Evolutionary conservation across 208 protist species (phyloP).

Genomic region (Leishmania gerbilli): DNA sequence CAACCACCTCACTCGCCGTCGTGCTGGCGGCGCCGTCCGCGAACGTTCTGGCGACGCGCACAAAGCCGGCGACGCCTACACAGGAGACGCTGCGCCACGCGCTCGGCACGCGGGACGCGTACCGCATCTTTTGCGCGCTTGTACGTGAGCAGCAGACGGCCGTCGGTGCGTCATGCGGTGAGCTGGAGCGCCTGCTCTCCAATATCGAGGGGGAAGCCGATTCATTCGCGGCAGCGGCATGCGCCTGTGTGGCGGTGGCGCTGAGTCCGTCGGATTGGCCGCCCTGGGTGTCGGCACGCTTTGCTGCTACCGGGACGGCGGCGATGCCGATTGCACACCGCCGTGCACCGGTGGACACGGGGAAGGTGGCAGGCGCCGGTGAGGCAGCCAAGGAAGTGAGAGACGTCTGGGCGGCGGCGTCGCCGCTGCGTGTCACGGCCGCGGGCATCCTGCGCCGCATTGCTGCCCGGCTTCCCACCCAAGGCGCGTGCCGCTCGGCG

Average conservation of each 20-base stretch:
- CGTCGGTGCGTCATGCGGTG: not conserved
- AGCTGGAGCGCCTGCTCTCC: constrained; percentile 13
- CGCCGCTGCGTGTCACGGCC: constrained; percentile 21
- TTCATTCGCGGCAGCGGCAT: constrained; percentile 30
- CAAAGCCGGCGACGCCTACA: not conserved
- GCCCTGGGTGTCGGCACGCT: constrained; percentile 27
- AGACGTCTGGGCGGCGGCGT: not conserved
- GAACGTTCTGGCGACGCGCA: not conserved
- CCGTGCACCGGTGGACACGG: not conserved
- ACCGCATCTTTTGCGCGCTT: constrained; percentile 12
- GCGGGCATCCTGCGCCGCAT: constrained; percentile 10
- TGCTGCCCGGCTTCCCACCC: constrained; percentile 7
- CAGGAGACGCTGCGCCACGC: constrained; percentile 11
- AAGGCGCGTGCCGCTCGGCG: not conserved
- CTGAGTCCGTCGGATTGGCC: constrained; percentile 36
- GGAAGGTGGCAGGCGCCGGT: not conserved
- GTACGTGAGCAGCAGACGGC: constrained; percentile 7
- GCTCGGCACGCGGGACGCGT: constrained; percentile 26
- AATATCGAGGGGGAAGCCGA: constrained; percentile 23
- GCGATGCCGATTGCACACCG: constrained; percentile 2
- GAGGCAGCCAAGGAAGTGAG: not conserved
- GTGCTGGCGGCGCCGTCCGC: constrained; percentile 4
- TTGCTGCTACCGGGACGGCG: constrained; percentile 17
- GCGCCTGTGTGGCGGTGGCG: constrained; percentile 44
- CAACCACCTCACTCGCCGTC: not conserved